These are phyloP conservation scores for Scheffersomyces quercinus DNA, from an alignment of 1,139 yeast species.

Conservation along the genomic window DNA sequence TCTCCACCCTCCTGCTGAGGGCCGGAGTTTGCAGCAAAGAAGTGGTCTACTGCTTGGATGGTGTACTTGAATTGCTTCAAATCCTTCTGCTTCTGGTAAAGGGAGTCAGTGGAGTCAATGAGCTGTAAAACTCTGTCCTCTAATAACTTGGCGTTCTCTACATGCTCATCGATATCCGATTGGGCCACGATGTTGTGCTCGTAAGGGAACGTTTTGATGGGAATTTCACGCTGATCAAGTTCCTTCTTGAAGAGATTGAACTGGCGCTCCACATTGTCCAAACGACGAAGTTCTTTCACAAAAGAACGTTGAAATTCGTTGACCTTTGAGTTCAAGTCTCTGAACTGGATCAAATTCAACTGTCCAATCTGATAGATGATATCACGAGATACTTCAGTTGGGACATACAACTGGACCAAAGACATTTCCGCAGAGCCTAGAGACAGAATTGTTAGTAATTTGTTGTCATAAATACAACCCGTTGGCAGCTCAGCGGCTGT, in stretches of 20 bases:
- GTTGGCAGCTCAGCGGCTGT: neutral
- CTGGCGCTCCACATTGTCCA: slow-evolving; percentile 71
- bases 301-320: slow-evolving; percentile 74
- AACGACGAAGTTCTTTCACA: slow-evolving; percentile 64
- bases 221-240: slow-evolving; percentile 50
- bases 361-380: slow-evolving; percentile 65
- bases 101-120: slow-evolving; percentile 36
- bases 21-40: slow-evolving; percentile 47
- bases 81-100: slow-evolving; percentile 36
- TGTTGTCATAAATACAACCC: neutral
- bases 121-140: slow-evolving; percentile 46
- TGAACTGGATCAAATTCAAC: slow-evolving; percentile 62
- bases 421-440: slow-evolving; percentile 77
- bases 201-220: slow-evolving; percentile 44
- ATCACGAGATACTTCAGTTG: slow-evolving; percentile 69
- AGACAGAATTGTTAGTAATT: slow-evolving; percentile 5
- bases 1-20: slow-evolving; percentile 16
- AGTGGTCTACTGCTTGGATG: slow-evolving; percentile 64
- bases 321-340: slow-evolving; percentile 67
- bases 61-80: slow-evolving; percentile 40
- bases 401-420: slow-evolving; percentile 69
- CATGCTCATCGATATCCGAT: slow-evolving; percentile 74
- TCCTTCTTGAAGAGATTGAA: slow-evolving; percentile 51
- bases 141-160: slow-evolving; percentile 59
- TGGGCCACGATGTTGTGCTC: slow-evolving; percentile 49